phyloP scores from a whole-genome alignment of 768 basidiomycete species.

The Auricularia sp. region DNA sequence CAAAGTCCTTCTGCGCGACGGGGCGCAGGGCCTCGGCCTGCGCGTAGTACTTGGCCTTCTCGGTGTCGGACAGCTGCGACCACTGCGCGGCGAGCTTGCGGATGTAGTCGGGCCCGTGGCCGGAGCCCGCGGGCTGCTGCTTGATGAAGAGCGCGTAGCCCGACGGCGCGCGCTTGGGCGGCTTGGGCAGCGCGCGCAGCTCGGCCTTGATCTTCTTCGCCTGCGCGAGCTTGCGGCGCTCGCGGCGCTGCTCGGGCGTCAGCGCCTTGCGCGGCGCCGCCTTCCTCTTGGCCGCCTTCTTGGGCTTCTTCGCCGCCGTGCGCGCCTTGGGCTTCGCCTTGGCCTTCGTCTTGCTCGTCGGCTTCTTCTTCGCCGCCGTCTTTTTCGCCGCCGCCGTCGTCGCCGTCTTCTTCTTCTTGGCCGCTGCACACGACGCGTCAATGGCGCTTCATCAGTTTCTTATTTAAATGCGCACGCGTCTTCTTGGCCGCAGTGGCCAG shows the following conservation, averaged over 20 bases:
- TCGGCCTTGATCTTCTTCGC: background rate
- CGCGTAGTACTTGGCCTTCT: background rate
- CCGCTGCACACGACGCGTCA: background rate
- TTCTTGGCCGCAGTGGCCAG: background rate
- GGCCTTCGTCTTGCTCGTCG: background rate
- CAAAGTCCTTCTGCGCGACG: background rate
- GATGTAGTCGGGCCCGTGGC: background rate
- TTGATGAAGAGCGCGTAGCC: background rate
- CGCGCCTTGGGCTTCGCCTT: background rate
- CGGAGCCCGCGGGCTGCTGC: background rate
- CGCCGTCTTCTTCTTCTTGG: background rate
- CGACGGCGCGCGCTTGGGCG: background rate
- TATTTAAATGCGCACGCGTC: background rate
- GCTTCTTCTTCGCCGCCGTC: background rate
- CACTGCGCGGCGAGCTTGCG: background rate
- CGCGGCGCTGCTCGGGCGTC: background rate
- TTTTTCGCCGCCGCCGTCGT: background rate
- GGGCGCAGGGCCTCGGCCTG: background rate
- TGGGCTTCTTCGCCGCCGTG: background rate
- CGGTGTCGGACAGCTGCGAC: background rate
- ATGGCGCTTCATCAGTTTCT: background rate
- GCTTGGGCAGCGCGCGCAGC: background rate
- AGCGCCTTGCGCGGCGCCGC: background rate
- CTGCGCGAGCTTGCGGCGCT: background rate
- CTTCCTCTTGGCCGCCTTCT: background rate